A percentile compares a stretch with the other conserved stretches of the same genome.
Conservation (phyloP, 306 rosid genomes). For the Morella rubra region DNA sequence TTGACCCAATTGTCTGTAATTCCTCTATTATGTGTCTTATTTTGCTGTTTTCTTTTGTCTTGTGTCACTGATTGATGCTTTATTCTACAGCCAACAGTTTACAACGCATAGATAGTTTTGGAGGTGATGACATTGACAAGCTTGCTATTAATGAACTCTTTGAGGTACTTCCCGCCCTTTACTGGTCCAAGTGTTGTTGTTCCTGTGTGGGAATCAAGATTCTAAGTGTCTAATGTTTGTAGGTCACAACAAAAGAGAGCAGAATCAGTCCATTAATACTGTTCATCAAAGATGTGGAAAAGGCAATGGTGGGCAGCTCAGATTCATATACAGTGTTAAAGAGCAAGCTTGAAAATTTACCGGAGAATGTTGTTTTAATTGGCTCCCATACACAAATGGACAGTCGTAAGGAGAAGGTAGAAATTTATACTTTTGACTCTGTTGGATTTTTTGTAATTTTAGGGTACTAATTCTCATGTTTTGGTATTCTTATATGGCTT, state of each 20-base stretch:
- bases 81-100: conserved; percentile 65
- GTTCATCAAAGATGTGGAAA: conserved; percentile 87
- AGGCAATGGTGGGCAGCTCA: conserved; percentile 63
- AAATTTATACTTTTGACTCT: conserved; percentile 24
- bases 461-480: conserved; percentile 5
- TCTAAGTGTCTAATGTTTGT: conserved; percentile 15
- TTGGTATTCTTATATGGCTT: neutral
- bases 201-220: conserved; percentile 27
- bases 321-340: conserved; percentile 58
- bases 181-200: conserved; percentile 18
- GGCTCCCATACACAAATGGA: conserved; percentile 92
- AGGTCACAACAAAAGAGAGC: conserved; percentile 75
- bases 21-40: conserved; percentile 6
- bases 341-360: conserved; percentile 71
- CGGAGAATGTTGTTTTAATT: conserved; percentile 72
- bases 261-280: conserved; percentile 61
- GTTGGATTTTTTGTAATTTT: conserved; percentile 16
- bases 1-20: conserved; percentile 7
- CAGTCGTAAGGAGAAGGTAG: conserved; percentile 85
- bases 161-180: conserved; percentile 54
- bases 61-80: conserved; percentile 25
- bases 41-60: conserved; percentile 11
- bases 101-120: conserved; percentile 64
- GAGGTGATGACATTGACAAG: conserved; percentile 77
- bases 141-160: conserved; percentile 75